These are phyloP conservation scores for Eucalyptus dawsonii DNA, from an alignment of 345 rosid species.

Conservation along the genomic window DNA sequence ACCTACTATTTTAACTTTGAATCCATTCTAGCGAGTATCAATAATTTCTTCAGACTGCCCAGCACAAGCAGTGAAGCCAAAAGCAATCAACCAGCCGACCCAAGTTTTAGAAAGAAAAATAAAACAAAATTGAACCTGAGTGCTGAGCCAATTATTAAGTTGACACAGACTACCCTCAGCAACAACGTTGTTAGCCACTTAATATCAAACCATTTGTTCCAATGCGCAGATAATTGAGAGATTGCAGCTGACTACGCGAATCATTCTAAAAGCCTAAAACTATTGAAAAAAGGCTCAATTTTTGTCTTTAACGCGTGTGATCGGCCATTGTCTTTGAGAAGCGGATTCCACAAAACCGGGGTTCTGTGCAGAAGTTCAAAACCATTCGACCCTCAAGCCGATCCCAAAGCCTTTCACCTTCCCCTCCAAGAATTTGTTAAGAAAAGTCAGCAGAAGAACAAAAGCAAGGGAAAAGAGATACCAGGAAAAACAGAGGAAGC, in stretches of 20 bases:
- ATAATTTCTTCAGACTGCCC: not conserved
- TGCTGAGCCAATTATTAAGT: not conserved
- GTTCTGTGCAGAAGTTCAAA: not conserved
- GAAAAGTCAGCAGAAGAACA: no score
- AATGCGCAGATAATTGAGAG: not conserved
- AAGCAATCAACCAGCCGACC: not conserved
- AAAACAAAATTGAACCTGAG: not conserved
- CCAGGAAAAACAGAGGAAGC: no score
- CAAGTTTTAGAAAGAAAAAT: not conserved
- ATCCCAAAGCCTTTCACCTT: not conserved
- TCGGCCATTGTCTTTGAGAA: not conserved
- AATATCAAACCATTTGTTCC: not conserved
- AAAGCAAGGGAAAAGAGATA: no score
- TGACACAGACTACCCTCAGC: not conserved
- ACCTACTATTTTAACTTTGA: not conserved
- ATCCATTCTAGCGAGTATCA: not conserved
- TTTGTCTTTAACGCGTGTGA: not conserved
- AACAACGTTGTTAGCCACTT: not conserved
- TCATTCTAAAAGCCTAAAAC: not conserved
- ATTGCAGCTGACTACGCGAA: not conserved
- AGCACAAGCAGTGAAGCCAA: not conserved
- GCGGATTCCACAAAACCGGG: not conserved
- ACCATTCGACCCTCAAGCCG: not conserved
- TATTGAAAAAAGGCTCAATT: not conserved
- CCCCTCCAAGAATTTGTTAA: not conserved